A percentile compares a stretch with the other conserved stretches of the same genome.
These are phyloP conservation scores for Parachlorella kessleri DNA, from an alignment of 139 green algal genomes.

Conservation along the genomic window DNA sequence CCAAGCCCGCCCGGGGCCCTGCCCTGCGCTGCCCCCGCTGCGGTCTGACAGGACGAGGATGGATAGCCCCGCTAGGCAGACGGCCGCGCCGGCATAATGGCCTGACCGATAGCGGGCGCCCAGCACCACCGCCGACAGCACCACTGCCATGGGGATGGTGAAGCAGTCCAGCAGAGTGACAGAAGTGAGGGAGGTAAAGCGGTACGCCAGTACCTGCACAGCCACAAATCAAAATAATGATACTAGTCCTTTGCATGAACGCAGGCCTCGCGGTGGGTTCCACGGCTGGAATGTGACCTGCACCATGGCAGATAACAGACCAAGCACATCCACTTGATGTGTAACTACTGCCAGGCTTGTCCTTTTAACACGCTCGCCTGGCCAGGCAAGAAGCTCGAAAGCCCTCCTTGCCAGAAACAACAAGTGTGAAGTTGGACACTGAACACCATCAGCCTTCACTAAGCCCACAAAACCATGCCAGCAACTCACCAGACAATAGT, in stretches of 20 bases:
- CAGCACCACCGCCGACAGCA: slow-evolving; percentile 39
- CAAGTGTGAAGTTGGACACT: too few relatives aligned
- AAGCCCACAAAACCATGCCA: too few relatives aligned
- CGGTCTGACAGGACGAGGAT: slow-evolving; percentile 66
- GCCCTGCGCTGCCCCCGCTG: not conserved
- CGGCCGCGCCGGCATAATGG: slow-evolving; percentile 57
- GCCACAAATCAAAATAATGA: not conserved
- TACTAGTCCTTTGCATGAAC: not conserved
- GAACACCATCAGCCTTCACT: too few relatives aligned
- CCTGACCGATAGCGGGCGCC: slow-evolving; percentile 45
- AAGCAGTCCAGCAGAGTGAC: slow-evolving; percentile 84
- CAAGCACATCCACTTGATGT: too few relatives aligned
- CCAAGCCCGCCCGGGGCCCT: slow-evolving; percentile 38
- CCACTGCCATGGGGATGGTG: slow-evolving; percentile 69
- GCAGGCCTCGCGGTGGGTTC: slow-evolving; percentile 5
- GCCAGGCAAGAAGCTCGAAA: too few relatives aligned
- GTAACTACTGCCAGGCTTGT: too few relatives aligned
- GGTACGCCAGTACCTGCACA: slow-evolving; percentile 67
- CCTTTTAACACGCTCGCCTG: too few relatives aligned
- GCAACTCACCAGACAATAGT: slow-evolving; percentile 55
- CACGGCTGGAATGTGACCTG: too few relatives aligned
- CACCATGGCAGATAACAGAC: too few relatives aligned
- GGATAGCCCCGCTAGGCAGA: slow-evolving; percentile 69
- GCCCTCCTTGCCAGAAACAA: too few relatives aligned
- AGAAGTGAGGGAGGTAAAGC: slow-evolving; percentile 81